Conservation (phyloP, 2,329 filamentous ascomycete species). For the Alternaria brassicicola region DNA sequence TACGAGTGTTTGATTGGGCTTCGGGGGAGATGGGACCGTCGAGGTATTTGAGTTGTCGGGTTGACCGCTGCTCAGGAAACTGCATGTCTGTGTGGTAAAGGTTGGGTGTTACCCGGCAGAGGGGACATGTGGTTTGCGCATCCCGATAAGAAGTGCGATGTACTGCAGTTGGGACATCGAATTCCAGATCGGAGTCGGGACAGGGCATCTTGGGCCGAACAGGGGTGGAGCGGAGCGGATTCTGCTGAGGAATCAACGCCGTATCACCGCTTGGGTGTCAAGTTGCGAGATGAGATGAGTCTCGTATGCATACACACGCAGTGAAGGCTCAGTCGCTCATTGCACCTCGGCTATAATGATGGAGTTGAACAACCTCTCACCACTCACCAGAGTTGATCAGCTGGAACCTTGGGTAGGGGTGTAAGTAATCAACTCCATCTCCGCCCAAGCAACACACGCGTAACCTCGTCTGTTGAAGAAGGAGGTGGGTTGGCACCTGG, state of each 20-base stretch:
- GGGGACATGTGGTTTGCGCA: background rate
- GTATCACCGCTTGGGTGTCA: background rate
- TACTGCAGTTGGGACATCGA: background rate
- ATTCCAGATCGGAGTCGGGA: slow-evolving; percentile 3
- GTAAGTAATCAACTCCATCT: background rate
- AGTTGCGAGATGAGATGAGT: background rate
- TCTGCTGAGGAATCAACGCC: background rate
- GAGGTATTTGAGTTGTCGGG: background rate
- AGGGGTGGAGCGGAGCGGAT: slow-evolving; percentile 3
- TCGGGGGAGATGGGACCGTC: background rate
- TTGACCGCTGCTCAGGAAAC: background rate
- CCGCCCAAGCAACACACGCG: background rate
- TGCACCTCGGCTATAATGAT: background rate
- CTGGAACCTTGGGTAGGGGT: background rate
- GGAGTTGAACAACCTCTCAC: background rate
- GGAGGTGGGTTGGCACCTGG: background rate
- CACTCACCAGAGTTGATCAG: background rate
- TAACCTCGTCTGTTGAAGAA: background rate
- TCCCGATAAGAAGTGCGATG: background rate
- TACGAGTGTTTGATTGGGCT: background rate
- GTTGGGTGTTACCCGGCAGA: background rate
- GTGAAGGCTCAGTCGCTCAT: background rate
- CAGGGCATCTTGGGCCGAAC: background rate
- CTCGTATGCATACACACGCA: background rate
- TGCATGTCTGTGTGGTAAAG: background rate